A percentile compares a stretch with the other conserved stretches of the same genome.
These are phyloP conservation scores for Arxiozyma slooffiae DNA, from an alignment of 1,139 yeast genomes.

Conservation along the genomic window DNA sequence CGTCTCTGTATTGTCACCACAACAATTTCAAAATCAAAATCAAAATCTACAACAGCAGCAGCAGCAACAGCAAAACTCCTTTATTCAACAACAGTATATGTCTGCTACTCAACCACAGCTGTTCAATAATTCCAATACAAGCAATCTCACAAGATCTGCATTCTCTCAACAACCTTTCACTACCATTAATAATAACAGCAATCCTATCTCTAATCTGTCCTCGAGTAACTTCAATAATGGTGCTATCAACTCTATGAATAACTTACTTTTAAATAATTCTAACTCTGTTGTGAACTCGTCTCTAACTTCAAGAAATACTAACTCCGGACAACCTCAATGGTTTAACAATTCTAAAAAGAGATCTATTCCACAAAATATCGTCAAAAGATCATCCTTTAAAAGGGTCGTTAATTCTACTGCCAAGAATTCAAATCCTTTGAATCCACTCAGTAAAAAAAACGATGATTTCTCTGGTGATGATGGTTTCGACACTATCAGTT, in stretches of 20 bases:
- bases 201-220: not conserved
- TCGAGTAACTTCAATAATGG: not conserved
- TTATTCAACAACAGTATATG: constrained; percentile 2
- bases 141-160: not conserved
- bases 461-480: constrained; percentile 4
- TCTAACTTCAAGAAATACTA: constrained; percentile 8
- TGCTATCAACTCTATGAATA: not conserved
- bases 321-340: constrained; percentile 38
- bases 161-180: not conserved
- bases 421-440: not conserved
- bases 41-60: constrained; percentile 11
- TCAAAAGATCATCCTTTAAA: constrained; percentile 36
- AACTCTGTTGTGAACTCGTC: not conserved
- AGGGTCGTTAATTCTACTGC: constrained; percentile 4
- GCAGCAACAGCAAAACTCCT: constrained; percentile 9
- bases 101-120: not conserved
- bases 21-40: constrained; percentile 14
- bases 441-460: not conserved
- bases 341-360: constrained; percentile 47
- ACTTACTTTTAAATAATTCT: not conserved
- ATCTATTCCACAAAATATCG: constrained; percentile 43
- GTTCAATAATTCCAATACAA: not conserved
- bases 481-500: constrained; percentile 30
- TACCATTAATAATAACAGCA: too few relatives aligned
- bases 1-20: constrained; percentile 11